Conservation (phyloP, 2,329 filamentous ascomycete genomes). For the Nectriaceae sp. region DNA sequence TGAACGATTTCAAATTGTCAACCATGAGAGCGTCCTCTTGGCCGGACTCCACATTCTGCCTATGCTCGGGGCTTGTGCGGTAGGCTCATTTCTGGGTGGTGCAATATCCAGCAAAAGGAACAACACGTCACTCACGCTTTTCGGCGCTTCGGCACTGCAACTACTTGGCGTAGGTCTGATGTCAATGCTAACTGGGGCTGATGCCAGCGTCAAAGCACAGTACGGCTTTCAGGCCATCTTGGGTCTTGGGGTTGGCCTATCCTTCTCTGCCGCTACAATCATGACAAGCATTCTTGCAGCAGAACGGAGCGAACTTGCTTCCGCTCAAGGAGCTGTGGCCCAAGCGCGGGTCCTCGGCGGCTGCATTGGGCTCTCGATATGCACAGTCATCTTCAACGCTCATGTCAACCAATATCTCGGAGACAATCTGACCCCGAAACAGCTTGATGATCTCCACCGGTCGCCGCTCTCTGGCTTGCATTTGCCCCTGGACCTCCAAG, state of each 20-base stretch:
- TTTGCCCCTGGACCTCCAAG: slow-evolving; percentile 34
- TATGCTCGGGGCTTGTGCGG: slow-evolving; percentile 56
- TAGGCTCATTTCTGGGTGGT: slow-evolving; percentile 58
- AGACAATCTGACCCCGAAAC: slow-evolving; percentile 34
- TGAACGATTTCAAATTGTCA: slow-evolving; percentile 61
- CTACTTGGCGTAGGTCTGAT: slow-evolving; percentile 54
- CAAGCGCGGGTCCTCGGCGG: slow-evolving; percentile 63
- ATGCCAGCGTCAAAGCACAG: slow-evolving; percentile 40
- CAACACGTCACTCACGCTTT: slow-evolving; percentile 52
- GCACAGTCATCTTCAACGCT: slow-evolving; percentile 59
- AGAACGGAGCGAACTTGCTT: slow-evolving; percentile 51
- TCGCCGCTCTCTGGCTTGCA: slow-evolving; percentile 43
- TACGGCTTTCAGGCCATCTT: slow-evolving; percentile 60
- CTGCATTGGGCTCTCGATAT: slow-evolving; percentile 58
- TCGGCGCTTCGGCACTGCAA: slow-evolving; percentile 52
- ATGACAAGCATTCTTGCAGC: slow-evolving; percentile 56
- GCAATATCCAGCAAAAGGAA: slow-evolving; percentile 55
- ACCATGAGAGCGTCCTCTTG: slow-evolving; percentile 52
- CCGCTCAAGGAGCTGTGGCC: slow-evolving; percentile 60
- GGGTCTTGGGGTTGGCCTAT: slow-evolving; percentile 60
- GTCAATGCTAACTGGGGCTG: slow-evolving; percentile 40
- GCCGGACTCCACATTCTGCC: slow-evolving; percentile 61
- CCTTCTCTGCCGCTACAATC: slow-evolving; percentile 58
- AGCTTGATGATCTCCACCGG: slow-evolving; percentile 46
- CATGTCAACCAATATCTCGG: slow-evolving; percentile 42